Evolutionary conservation across 805 yeast genomes (phyloP), one percentile per base, ranked within the genome.

Genomic region (Saccharomycopsis amapae): DNA sequence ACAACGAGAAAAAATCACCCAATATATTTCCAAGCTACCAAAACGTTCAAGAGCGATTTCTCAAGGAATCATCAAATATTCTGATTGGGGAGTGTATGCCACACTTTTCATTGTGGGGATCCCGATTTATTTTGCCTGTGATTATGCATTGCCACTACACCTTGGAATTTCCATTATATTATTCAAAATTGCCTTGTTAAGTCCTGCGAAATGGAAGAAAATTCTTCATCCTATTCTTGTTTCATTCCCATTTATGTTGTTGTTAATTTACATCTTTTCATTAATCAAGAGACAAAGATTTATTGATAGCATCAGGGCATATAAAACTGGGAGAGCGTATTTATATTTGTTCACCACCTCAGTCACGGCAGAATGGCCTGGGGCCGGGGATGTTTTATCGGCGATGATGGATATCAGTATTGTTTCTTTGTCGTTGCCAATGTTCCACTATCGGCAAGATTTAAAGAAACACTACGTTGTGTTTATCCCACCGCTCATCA

Each of bases 371-470:
- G 55, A 59, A 3, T 72, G 77, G 73, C 93, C 94, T 1, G 95
- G 95, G 0, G 85, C 89, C 12, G 95, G 95, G 2, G 94, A 85
- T 57, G 67, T 85, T 15, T 68, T 85, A 33, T 59, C 79, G 4
- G 73, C 88, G 0, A 60, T 84, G 53, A 79, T 85, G 82, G 93
- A 84, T 56, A 72, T 82, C 6, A 76, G 87, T 1, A 85, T 85
- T 61, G 88, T 82, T 1, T 75, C 90, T 1, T 66, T 85, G 36
- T 75, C 89, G 19, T 63, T 85, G 42, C 88, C 95, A 2, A 81
- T 85, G 86, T 85, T 73, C 61, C 75, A 82, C 6, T 84, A 82
- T 61, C 63, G 93, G 41, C 62, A 62, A 13, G 94, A 84, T 55
- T 70, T 85, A 51, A 60, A 66, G 24, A 68, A 69, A 42, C 81